These are phyloP conservation scores for Hyaloscypha bicolor DNA, from an alignment of 495 filamentous ascomycete genomes.

Conservation along the genomic window DNA sequence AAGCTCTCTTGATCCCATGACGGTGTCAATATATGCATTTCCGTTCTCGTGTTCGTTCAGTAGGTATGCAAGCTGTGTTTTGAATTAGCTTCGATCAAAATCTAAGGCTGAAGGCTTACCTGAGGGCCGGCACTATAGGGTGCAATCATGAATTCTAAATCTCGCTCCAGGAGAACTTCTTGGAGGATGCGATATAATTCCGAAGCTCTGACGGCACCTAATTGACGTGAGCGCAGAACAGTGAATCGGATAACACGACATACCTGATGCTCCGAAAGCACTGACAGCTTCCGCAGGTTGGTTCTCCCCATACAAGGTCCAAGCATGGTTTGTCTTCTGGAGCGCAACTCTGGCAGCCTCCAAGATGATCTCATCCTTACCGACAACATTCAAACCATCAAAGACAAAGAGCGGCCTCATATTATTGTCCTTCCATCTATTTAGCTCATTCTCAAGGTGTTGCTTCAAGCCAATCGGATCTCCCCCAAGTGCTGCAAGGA, in stretches of 20 bases:
- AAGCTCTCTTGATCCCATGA: conserved; percentile 85
- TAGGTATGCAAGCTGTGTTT: conserved; percentile 75
- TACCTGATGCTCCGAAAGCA: conserved; percentile 83
- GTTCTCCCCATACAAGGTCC: conserved; percentile 83
- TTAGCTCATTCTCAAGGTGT: conserved; percentile 74
- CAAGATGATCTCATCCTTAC: conserved; percentile 59
- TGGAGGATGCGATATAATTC: conserved; percentile 76
- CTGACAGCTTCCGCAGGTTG: conserved; percentile 76
- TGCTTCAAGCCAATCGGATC: conserved; percentile 74
- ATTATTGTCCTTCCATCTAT: conserved; percentile 61
- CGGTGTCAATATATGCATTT: conserved; percentile 69
- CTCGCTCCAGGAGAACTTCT: conserved; percentile 65
- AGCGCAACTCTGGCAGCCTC: conserved; percentile 50
- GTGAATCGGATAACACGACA: neutral
- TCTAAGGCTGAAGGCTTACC: conserved; percentile 48
- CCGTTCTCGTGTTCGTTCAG: conserved; percentile 51
- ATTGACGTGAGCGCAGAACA: neutral
- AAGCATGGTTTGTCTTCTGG: conserved; percentile 62
- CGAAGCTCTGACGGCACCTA: conserved; percentile 58
- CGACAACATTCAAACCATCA: conserved; percentile 77
- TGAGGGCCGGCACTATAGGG: conserved; percentile 91
- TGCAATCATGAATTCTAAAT: conserved; percentile 79
- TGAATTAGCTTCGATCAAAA: neutral
- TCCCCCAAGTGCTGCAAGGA: conserved; percentile 88
- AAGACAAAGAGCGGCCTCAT: conserved; percentile 85